phyloP scores from a whole-genome alignment of 1,284 basidiomycete species.

The Neolentinus lepideus region DNA sequence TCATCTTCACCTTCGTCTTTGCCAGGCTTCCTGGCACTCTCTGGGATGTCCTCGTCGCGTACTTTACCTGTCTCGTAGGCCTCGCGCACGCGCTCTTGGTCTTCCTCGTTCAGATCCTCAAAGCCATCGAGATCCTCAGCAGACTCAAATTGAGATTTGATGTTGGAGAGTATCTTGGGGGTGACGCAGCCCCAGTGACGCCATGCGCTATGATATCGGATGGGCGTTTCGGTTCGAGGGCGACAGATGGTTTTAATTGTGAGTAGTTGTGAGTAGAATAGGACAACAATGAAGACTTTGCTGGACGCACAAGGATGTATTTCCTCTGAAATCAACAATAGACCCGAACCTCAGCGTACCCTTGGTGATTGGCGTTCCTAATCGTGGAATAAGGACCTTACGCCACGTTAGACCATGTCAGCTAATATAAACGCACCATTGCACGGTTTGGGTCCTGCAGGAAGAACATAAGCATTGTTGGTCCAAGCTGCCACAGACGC shows the following conservation, averaged over 20 bases:
- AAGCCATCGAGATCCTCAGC: conserved; percentile 68
- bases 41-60: conserved; percentile 74
- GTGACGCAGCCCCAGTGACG: conserved; percentile 84
- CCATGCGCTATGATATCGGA: conserved; percentile 29
- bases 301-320: conserved; percentile 60
- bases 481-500: background rate
- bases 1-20: conserved; percentile 41
- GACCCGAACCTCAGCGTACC: conserved; percentile 68
- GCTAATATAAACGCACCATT: conserved; percentile 28
- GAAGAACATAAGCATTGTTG: conserved; percentile 1
- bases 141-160: conserved; percentile 56
- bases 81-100: conserved; percentile 57
- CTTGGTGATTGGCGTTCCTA: conserved; percentile 69
- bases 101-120: conserved; percentile 56
- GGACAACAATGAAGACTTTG: background rate
- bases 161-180: conserved; percentile 59
- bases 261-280: background rate
- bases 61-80: conserved; percentile 73
- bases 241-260: background rate
- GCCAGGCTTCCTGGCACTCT: conserved; percentile 52
- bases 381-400: conserved; percentile 8
- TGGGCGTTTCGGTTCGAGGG: no score
- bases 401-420: conserved; percentile 12
- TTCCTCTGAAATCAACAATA: conserved; percentile 71
- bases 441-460: conserved; percentile 76